Evolutionary conservation across 2,329 filamentous ascomycete genomes (phyloP).

Genomic region (Exophiala sp.): DNA sequence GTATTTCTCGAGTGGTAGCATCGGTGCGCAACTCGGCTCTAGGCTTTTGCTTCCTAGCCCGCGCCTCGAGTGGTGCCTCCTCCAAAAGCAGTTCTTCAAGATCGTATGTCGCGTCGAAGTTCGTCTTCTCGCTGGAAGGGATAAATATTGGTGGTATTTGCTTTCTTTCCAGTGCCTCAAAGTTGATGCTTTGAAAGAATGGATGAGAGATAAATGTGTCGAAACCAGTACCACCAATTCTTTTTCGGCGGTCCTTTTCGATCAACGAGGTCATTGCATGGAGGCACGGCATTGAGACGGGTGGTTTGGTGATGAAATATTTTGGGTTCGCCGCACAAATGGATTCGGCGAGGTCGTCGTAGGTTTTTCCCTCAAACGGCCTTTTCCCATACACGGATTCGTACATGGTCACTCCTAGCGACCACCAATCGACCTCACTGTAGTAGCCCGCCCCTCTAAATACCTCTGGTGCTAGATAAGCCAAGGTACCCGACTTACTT

Average conservation of each 20-base stretch:
- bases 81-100: conserved; percentile 89
- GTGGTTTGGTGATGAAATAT: conserved; percentile 88
- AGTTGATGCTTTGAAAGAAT: conserved; percentile 85
- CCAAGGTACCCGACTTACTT: conserved; percentile 94
- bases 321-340: conserved; percentile 79
- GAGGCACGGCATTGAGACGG: conserved; percentile 81
- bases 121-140: conserved; percentile 95
- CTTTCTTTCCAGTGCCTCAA: conserved; percentile 77
- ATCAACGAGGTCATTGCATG: conserved; percentile 83
- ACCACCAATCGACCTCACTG: conserved; percentile 96
- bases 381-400: conserved; percentile 99
- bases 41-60: conserved; percentile 89
- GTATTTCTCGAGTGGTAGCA: conserved; percentile 89
- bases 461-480: conserved; percentile 93
- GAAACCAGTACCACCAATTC: conserved; percentile 79
- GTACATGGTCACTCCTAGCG: conserved; percentile 94
- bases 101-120: conserved; percentile 98
- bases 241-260: conserved; percentile 72
- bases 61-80: conserved; percentile 88
- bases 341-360: conserved; percentile 72
- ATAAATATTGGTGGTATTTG: conserved; percentile 87
- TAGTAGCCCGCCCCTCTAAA: conserved; percentile 88
- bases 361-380: conserved; percentile 86
- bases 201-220: conserved; percentile 81
- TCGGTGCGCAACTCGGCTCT: conserved; percentile 88